Conservation (phyloP, 257 asterid genomes). For the Capsicum rhomboideum region DNA sequence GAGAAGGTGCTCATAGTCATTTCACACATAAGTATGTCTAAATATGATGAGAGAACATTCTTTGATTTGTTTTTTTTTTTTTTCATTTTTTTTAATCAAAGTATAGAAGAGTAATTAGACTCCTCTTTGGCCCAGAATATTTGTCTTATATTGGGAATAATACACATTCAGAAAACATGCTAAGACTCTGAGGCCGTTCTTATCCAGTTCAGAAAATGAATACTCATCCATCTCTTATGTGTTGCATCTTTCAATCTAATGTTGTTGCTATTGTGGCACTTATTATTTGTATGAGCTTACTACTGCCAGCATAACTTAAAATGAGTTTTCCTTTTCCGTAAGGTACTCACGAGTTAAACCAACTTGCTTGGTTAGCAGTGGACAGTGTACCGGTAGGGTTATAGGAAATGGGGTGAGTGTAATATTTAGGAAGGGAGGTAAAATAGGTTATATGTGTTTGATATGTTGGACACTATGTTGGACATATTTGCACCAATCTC, state of each 20-base stretch:
- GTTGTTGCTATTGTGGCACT: not conserved
- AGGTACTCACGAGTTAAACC: not conserved
- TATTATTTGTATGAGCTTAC: not conserved
- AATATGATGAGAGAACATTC: not conserved
- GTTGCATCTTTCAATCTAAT: not conserved
- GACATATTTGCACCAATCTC: not conserved
- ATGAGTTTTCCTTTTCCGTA: not conserved
- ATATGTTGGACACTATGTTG: not conserved
- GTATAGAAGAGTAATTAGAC: not conserved
- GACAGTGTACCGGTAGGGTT: not conserved
- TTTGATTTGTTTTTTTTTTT: not conserved
- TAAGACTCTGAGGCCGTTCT: not conserved
- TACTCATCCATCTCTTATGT: not conserved
- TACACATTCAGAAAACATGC: not conserved
- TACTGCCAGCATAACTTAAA: not conserved
- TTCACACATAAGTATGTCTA: not conserved
- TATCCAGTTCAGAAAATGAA: not conserved
- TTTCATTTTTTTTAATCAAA: not conserved
- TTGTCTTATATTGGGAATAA: not conserved
- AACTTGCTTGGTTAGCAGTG: not conserved
- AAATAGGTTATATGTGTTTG: not conserved
- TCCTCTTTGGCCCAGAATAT: not conserved
- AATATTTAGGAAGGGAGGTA: not conserved
- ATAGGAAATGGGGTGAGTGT: not conserved
- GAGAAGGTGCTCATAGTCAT: not conserved